A percentile compares a stretch with the other conserved stretches of the same genome.
Evolutionary conservation across 345 rosid genomes (phyloP).

Genomic region (Arabis hirsuta): DNA sequence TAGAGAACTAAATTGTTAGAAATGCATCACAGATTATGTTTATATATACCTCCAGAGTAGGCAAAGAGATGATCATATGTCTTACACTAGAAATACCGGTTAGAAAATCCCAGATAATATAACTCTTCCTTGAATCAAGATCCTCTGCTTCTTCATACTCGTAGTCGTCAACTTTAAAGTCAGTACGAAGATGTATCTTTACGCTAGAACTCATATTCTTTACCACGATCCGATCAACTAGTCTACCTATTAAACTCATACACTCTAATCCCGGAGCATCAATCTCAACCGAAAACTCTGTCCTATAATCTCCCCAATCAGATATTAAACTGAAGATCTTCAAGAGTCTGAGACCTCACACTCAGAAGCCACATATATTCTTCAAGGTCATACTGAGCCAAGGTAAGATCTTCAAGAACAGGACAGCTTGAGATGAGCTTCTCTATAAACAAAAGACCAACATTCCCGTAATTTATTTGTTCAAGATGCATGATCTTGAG

Average conservation of each 20-base stretch:
- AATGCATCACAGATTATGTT: neutral
- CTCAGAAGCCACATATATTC: neutral
- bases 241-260: neutral
- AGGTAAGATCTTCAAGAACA: constrained; percentile 16
- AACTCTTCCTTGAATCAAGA: no score
- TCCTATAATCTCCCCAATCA: neutral
- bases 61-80: constrained; percentile 19
- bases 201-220: constrained; percentile 19
- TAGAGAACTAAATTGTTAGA: neutral
- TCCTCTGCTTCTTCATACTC: no score
- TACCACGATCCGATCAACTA: neutral
- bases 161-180: neutral
- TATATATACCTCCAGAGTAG: constrained; percentile 5
- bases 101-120: constrained; percentile 15
- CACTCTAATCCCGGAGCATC: constrained; percentile 22
- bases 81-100: neutral
- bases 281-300: constrained; percentile 11
- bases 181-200: constrained; percentile 1
- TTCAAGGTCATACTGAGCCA: no score
- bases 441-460: neutral
- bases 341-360: constrained; percentile 31
- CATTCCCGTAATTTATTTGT: no score
- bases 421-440: constrained; percentile 19
- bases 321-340: neutral
- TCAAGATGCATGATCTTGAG: neutral